These are phyloP conservation scores for Verticillium nonalfalfae DNA, from an alignment of 2,329 filamentous ascomycete species.

Conservation along the genomic window DNA sequence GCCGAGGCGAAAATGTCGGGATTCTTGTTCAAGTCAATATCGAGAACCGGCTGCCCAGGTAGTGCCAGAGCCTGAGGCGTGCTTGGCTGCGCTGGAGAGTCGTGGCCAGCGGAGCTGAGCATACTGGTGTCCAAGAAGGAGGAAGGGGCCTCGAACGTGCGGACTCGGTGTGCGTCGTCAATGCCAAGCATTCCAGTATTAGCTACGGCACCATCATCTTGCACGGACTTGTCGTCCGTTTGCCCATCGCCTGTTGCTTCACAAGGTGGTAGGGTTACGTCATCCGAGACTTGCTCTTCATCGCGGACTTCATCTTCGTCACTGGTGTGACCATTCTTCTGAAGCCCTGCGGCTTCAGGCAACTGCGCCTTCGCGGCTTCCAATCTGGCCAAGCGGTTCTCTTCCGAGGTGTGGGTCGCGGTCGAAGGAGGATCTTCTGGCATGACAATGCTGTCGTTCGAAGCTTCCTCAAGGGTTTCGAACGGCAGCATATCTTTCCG, in stretches of 20 bases:
- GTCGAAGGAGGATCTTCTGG: constrained; percentile 1
- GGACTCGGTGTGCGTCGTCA: background rate
- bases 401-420: constrained; percentile 7
- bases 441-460: background rate
- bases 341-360: background rate
- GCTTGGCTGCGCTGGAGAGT: background rate
- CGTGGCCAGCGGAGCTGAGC: background rate
- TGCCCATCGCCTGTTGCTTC: background rate
- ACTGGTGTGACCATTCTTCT: too few relatives aligned
- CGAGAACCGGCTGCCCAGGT: background rate
- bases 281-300: background rate
- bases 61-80: background rate
- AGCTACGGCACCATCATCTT: background rate
- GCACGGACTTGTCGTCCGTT: background rate
- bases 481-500: background rate
- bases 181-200: background rate
- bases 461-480: background rate
- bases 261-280: background rate
- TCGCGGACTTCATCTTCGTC: too few relatives aligned
- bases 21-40: constrained; percentile 1
- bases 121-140: background rate
- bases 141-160: background rate
- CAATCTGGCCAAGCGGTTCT: constrained; percentile 3
- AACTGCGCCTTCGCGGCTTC: background rate
- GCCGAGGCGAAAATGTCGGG: background rate